Evolutionary conservation across 352 stramenopile species (phyloP).

Genomic region (Blastocystis sp.): DNA sequence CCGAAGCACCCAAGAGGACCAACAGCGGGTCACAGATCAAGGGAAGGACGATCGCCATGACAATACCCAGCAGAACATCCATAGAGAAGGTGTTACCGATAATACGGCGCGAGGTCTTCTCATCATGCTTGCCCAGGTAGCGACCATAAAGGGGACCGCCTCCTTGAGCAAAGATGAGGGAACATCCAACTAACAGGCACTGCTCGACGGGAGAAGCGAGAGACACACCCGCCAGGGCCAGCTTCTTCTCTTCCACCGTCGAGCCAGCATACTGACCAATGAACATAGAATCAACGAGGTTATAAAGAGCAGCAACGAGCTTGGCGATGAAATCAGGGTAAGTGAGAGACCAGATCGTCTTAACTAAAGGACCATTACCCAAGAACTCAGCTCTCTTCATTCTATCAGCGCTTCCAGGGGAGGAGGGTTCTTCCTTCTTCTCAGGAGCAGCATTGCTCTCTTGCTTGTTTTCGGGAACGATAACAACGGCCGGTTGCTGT

Average conservation of each 20-base stretch:
- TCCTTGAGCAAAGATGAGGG: conserved; percentile 40
- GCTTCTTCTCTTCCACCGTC: conserved; percentile 61
- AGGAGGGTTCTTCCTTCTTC: background rate
- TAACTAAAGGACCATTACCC: conserved; percentile 62
- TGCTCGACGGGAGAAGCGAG: conserved; percentile 57
- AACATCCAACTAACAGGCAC: conserved; percentile 42
- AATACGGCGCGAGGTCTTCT: conserved; percentile 18
- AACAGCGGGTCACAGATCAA: conserved; percentile 18
- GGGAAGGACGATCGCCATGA: conserved; percentile 37
- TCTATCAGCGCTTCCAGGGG: conserved; percentile 22
- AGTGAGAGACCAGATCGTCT: conserved; percentile 66
- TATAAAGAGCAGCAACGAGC: conserved; percentile 38
- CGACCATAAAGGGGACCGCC: conserved; percentile 54
- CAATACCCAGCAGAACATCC: conserved; percentile 47
- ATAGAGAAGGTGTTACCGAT: conserved; percentile 55
- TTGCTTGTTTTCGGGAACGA: background rate
- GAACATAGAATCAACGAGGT: conserved; percentile 54
- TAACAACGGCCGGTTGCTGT: background rate
- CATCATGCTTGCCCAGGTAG: conserved; percentile 47
- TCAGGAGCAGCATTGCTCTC: background rate
- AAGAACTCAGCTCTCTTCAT: conserved; percentile 60
- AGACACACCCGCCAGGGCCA: conserved; percentile 20
- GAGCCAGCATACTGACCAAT: conserved; percentile 54
- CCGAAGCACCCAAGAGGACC: conserved; percentile 55
- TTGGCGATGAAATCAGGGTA: conserved; percentile 68